Evolutionary conservation across 2,329 filamentous ascomycete species (phyloP).

Genomic region (Verticillium nonalfalfae): DNA sequence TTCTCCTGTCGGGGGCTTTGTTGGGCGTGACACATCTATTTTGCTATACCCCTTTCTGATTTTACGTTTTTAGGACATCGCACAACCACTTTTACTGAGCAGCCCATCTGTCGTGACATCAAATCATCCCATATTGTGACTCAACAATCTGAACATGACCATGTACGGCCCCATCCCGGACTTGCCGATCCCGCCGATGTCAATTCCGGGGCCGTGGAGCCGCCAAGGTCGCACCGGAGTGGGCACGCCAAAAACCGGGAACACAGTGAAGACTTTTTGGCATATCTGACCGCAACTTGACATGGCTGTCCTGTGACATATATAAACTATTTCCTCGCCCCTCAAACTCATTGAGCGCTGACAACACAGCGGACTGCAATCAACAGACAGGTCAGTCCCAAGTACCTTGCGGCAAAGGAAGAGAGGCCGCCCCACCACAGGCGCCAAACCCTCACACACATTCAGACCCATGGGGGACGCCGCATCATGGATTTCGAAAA

Average conservation of each 20-base stretch:
- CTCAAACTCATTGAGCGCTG: not conserved
- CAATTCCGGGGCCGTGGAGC: not conserved
- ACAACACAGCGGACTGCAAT: no score
- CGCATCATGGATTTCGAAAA: conserved; percentile 33
- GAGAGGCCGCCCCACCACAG: not conserved
- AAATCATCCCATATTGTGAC: not conserved
- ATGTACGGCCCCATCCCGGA: not conserved
- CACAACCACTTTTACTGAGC: not conserved
- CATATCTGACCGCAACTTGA: not conserved
- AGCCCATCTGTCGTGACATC: not conserved
- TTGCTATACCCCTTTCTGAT: not conserved
- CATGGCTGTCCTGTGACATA: no score
- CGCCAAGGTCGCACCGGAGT: not conserved
- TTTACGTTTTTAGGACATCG: not conserved
- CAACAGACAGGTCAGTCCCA: no score
- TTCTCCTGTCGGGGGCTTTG: not conserved
- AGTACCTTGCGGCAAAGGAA: no score
- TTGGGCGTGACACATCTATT: not conserved
- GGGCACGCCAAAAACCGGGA: not conserved
- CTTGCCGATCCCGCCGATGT: not conserved
- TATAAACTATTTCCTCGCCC: not conserved
- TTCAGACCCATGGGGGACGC: no score
- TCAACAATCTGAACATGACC: not conserved
- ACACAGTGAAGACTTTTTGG: not conserved
- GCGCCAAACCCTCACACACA: not conserved